phyloP scores from a whole-genome alignment of 2,329 filamentous ascomycete species.

The Aspergillus flavus region DNA sequence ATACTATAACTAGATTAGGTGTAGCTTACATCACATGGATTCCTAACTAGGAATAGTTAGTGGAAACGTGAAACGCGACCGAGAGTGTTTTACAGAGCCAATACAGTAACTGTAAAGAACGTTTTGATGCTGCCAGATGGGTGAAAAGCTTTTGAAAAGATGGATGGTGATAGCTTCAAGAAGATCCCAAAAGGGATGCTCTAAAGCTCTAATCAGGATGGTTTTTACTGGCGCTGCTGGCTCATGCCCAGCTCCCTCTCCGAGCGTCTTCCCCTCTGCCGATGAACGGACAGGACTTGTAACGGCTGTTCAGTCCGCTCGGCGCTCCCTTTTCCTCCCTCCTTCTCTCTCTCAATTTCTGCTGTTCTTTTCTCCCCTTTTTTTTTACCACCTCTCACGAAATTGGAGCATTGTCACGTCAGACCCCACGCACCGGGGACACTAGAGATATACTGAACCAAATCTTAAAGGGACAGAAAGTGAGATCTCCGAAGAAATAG shows the following conservation, averaged over 20 bases:
- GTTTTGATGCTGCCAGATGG: slow-evolving; percentile 13
- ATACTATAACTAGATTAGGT: neutral
- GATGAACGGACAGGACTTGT: slow-evolving; percentile 23
- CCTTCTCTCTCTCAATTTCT: slow-evolving; percentile 13
- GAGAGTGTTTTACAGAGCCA: slow-evolving; percentile 13
- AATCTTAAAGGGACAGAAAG: neutral
- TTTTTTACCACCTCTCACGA: neutral
- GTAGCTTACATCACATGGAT: slow-evolving; percentile 14
- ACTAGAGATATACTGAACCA: slow-evolving; percentile 1
- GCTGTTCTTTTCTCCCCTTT: slow-evolving; percentile 7
- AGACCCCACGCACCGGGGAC: slow-evolving; percentile 5
- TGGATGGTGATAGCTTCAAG: slow-evolving; percentile 22
- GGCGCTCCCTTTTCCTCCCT: slow-evolving; percentile 20
- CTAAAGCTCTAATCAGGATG: neutral
- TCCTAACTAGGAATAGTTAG: slow-evolving; percentile 6
- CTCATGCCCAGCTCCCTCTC: slow-evolving; percentile 8
- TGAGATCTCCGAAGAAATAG: neutral
- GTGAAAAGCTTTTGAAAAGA: slow-evolving; percentile 12
- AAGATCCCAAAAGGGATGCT: slow-evolving; percentile 11
- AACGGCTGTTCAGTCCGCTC: slow-evolving; percentile 21
- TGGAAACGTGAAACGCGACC: slow-evolving; percentile 3
- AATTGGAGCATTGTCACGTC: neutral
- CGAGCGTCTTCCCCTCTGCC: slow-evolving; percentile 4
- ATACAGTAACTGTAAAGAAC: slow-evolving; percentile 24
- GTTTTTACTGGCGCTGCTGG: slow-evolving; percentile 11